These are phyloP conservation scores for Carex arenaria DNA, from an alignment of 202 grass and related monocot genomes.

Conservation along the genomic window DNA sequence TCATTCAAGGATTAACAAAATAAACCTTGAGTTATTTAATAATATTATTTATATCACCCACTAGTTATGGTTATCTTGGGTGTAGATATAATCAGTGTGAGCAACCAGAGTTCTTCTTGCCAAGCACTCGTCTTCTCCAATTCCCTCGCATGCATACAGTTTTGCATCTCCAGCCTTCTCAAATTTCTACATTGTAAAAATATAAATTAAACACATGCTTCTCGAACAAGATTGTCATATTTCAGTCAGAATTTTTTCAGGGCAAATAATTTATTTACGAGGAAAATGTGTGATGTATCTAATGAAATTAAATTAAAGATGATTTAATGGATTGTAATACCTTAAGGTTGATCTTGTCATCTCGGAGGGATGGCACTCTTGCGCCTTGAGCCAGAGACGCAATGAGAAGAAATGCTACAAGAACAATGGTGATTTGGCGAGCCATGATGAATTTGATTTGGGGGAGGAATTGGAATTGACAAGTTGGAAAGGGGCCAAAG, in stretches of 20 bases:
- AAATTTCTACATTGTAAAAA: not conserved
- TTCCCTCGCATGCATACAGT: conserved; percentile 23
- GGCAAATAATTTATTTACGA: too few species aligned
- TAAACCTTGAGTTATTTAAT: not conserved
- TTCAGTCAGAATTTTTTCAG: too few species aligned
- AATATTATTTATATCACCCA: not conserved
- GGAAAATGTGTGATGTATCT: not conserved
- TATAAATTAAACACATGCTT: not conserved
- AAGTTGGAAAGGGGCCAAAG: not conserved
- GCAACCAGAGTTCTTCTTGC: conserved; percentile 24
- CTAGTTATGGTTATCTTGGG: conserved; percentile 30
- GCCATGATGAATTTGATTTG: not conserved
- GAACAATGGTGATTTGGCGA: conserved; percentile 1
- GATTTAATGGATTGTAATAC: conserved; percentile 1
- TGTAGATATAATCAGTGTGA: conserved; percentile 48
- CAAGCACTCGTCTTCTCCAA: conserved; percentile 27
- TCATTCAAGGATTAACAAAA: not conserved
- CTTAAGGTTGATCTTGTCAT: conserved; percentile 11
- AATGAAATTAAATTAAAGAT: not conserved
- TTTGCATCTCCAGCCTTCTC: conserved; percentile 1
- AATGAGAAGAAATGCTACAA: conserved; percentile 33
- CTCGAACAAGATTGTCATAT: too few species aligned
- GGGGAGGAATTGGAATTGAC: not conserved
- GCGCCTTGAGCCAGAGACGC: conserved; percentile 14
- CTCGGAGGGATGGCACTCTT: conserved; percentile 11